Evolutionary conservation across 2,329 filamentous ascomycete species (phyloP).

Genomic region (Didymosphaeria variabile): DNA sequence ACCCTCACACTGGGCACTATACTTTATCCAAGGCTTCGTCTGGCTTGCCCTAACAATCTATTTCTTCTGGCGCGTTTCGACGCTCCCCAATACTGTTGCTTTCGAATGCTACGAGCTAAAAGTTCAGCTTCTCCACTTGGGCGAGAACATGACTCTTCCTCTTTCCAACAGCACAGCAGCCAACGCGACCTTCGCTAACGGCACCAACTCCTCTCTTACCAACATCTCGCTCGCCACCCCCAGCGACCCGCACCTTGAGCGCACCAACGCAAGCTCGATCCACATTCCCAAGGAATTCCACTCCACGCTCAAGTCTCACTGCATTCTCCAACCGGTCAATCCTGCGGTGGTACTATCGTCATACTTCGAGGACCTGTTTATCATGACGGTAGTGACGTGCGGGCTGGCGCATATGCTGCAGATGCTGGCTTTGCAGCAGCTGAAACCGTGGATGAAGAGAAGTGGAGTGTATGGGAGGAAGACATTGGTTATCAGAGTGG

Average conservation of each 20-base stretch:
- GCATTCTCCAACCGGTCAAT: conserved; percentile 3
- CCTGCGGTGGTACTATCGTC: background rate
- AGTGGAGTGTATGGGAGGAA: background rate
- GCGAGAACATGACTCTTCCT: background rate
- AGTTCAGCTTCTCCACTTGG: background rate
- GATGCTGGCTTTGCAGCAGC: background rate
- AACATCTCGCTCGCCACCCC: background rate
- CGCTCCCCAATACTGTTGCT: background rate
- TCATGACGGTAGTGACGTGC: background rate
- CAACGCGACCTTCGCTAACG: background rate
- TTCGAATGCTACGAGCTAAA: conserved; percentile 16
- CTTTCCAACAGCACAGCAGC: background rate
- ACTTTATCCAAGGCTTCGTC: background rate
- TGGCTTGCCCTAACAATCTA: conserved; percentile 4
- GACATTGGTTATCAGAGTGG: background rate
- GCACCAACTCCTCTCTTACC: background rate
- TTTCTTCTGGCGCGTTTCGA: conserved; percentile 2
- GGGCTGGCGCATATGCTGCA: conserved; percentile 8
- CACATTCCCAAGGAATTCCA: background rate
- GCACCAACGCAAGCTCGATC: background rate
- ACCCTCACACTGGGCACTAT: background rate
- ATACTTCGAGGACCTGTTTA: background rate
- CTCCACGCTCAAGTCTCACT: background rate
- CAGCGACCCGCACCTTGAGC: background rate
- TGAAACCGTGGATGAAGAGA: background rate